Base-by-base conservation (phyloP, 139 green algal species). In the Asterochloris sp. region DNA sequence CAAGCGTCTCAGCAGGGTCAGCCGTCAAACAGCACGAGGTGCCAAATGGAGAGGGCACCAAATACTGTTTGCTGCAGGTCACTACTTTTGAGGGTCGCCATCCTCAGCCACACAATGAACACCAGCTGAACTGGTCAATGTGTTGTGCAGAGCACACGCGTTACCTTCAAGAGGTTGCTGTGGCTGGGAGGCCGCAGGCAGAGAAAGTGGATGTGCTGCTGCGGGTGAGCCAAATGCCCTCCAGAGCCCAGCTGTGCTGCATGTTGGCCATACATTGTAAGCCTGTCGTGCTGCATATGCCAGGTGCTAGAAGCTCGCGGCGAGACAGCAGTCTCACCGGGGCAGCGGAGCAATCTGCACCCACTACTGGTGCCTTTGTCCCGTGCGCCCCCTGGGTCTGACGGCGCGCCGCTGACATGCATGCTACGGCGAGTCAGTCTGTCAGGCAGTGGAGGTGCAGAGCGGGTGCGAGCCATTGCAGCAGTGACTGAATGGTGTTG, bases 341-440 rank as follows among this genome's bases (percentile, higher is more conserved):
- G 84, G 4, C 86, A 96, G 61, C 87, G 92, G 0, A 29, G 54
- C 0, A 87, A 89, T 11, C 82, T 97, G 64, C 93, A 97, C 84
- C 93, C 93, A 13, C 82, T 96, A 29, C 73, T 95, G 14, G 87
- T 97, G 10, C 93, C 93, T 8, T 80, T 97, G 29, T 78, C 84
- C 54, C 47, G n/a, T 38, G 66, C 12, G 13, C 17, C 81, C 82
- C 38, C 21, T 38, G 61, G 60, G 11, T 68, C 28, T 54, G 47
- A 68, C 17, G 66, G 74, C 21, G 23, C 29, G 47, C 64, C 12
- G 21, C 47, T 38, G 23, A 79, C 74, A 23, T 79, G 74, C 74
- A 38, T 79, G 47, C 74, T 79, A 0, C 64, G 74, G 24, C 74
- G 66, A 68, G 74, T 67, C 10, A 68, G 54, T 10, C n/a, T 79